Conservation (phyloP, 1,284 basidiomycete species). For the Exobasidium rhododendri region DNA sequence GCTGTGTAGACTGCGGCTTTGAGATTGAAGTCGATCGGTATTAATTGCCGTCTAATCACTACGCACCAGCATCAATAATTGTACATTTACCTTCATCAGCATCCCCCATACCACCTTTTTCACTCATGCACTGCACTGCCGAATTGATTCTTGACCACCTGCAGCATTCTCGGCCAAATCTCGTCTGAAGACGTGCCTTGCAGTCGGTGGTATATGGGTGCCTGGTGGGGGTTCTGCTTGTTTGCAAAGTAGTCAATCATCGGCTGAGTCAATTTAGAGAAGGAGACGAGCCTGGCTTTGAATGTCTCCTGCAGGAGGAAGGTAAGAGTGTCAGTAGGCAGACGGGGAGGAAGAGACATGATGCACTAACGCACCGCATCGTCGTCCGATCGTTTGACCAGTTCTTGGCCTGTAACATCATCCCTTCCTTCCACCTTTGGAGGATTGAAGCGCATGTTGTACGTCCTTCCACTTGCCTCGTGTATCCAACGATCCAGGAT, state of each 20-base stretch:
- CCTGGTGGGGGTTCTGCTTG: background rate
- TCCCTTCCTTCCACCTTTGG: constrained; percentile 68
- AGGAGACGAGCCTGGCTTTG: constrained; percentile 1
- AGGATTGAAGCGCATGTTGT: constrained; percentile 66
- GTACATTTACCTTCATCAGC: no score
- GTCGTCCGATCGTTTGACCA: constrained; percentile 7
- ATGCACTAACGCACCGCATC: background rate
- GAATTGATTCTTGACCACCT: background rate
- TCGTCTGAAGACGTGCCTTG: constrained; percentile 7
- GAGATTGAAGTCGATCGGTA: constrained; percentile 41
- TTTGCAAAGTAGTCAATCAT: constrained; percentile 11
- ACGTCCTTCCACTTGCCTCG: constrained; percentile 84
- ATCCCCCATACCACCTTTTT: no score
- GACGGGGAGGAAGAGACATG: no score
- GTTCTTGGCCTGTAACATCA: constrained; percentile 1
- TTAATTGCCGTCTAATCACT: constrained; percentile 17
- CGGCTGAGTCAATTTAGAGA: background rate
- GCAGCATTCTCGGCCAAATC: constrained; percentile 7
- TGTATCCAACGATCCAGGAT: constrained; percentile 89
- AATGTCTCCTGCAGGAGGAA: constrained; percentile 6
- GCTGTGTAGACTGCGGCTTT: constrained; percentile 37
- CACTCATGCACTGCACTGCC: background rate
- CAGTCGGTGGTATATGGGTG: constrained; percentile 1
- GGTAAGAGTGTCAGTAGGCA: no score
- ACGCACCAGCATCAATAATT: no score